Evolutionary conservation across 306 rosid genomes (phyloP).

Genomic region (Calophaca sinica): DNA sequence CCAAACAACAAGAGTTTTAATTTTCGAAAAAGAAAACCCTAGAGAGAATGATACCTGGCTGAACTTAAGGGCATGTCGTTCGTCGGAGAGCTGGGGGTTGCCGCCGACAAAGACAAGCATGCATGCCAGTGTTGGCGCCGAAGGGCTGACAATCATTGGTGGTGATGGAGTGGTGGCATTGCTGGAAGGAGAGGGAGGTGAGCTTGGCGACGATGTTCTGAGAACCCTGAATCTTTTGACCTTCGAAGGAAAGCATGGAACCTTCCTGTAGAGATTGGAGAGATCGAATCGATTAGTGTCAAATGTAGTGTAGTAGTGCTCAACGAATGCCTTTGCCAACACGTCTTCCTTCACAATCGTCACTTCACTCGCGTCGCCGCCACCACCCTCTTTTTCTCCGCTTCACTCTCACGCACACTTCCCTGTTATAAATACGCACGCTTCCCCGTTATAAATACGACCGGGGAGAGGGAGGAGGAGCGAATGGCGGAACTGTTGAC

Average conservation of each 20-base stretch:
- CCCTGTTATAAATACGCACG: not conserved
- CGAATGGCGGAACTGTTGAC: no score
- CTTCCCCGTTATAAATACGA: no score
- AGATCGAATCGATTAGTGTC: constrained; percentile 67
- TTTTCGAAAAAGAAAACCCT: not conserved
- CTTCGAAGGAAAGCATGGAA: constrained; percentile 94
- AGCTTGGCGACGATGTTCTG: constrained; percentile 82
- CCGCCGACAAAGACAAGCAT: constrained; percentile 95
- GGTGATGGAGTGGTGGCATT: constrained; percentile 85
- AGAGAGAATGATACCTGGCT: constrained; percentile 94
- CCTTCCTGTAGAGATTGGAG: constrained; percentile 66
- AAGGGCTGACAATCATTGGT: constrained; percentile 93
- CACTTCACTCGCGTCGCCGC: not conserved
- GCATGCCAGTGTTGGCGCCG: constrained; percentile 79
- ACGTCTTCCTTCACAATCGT: constrained; percentile 44
- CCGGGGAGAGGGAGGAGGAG: no score
- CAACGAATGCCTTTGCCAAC: constrained; percentile 85
- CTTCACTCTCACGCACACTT: constrained; percentile 30
- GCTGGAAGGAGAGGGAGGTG: constrained; percentile 84
- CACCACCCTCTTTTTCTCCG: not conserved
- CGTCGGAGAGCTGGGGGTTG: constrained; percentile 89
- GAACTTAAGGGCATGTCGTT: constrained; percentile 90
- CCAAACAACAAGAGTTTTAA: not conserved
- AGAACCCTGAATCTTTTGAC: constrained; percentile 86
- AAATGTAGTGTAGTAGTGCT: constrained; percentile 83